Evolutionary conservation across 768 basidiomycete species (phyloP).

Genomic region (Termitomyces sp.): DNA sequence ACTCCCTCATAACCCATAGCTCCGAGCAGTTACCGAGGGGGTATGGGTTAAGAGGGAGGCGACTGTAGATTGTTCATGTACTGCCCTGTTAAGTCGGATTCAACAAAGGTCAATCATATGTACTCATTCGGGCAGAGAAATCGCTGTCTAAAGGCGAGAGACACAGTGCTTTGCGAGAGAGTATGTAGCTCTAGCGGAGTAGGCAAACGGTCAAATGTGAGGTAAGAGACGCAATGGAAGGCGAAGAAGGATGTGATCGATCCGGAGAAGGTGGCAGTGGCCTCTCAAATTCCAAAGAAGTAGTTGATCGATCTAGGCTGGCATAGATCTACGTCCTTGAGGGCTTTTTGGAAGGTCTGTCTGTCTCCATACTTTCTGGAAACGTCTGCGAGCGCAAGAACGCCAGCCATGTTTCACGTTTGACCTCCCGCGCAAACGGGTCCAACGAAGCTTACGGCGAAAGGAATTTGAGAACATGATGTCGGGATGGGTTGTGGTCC

Average conservation of each 20-base stretch:
- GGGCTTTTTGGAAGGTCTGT: neutral
- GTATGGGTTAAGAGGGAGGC: too few species aligned
- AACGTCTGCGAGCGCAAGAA: neutral
- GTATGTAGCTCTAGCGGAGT: too few species aligned
- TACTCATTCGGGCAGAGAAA: too few species aligned
- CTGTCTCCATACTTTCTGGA: neutral
- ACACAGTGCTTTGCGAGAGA: too few species aligned
- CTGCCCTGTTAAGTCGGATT: too few species aligned
- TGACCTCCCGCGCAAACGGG: too few species aligned
- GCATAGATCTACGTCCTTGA: neutral
- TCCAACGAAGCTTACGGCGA: too few species aligned
- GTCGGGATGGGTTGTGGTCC: slow-evolving; percentile 27
- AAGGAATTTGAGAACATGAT: slow-evolving; percentile 70
- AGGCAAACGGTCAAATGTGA: neutral
- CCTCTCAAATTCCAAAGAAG: neutral
- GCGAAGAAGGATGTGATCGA: neutral
- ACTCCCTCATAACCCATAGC: neutral
- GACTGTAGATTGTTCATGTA: too few species aligned
- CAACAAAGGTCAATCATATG: too few species aligned
- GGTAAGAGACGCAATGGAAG: neutral
- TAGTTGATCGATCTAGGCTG: neutral
- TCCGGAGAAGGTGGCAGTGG: neutral
- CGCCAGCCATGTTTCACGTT: neutral
- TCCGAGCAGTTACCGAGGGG: too few species aligned
- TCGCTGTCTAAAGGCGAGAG: too few species aligned